phyloP scores from a whole-genome alignment of 192 early-diverging fungal genomes.

The Diversispora epigaea region DNA sequence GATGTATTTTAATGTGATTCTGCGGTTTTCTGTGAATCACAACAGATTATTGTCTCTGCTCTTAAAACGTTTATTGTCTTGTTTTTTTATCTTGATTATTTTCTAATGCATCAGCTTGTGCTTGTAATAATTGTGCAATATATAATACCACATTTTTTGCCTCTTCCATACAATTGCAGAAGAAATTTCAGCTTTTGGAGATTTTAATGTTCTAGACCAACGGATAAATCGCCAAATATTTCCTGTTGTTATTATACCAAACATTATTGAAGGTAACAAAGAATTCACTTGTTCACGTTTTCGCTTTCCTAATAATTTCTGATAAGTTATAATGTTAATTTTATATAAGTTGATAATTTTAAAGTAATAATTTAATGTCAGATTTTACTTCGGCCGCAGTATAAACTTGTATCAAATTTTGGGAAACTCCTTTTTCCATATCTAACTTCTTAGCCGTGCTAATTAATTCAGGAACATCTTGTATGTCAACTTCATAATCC shows the following conservation, averaged over 20 bases:
- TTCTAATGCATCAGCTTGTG: no score
- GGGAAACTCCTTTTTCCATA: constrained; percentile 18
- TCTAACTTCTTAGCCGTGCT: constrained; percentile 24
- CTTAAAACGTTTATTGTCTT: no score
- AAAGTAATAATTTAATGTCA: background rate
- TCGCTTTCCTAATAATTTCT: constrained; percentile 14
- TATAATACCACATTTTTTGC: constrained; percentile 3
- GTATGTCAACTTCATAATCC: constrained; percentile 20
- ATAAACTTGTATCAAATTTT: constrained; percentile 32
- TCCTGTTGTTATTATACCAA: constrained; percentile 27
- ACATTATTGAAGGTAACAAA: background rate
- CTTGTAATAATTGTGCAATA: constrained; percentile 7
- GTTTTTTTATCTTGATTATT: no score
- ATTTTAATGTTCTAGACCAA: background rate
- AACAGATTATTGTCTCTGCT: no score
- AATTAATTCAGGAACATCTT: background rate
- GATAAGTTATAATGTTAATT: background rate
- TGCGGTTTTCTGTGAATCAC: no score
- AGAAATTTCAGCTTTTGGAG: constrained; percentile 5
- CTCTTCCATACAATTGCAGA: background rate
- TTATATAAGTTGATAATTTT: background rate
- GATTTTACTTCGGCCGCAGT: constrained; percentile 25
- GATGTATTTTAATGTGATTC: no score
- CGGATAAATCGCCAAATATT: constrained; percentile 12
- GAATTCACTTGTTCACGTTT: constrained; percentile 4